Percentiles rank a stretch among this genome's conserved stretches.
Evolutionary conservation across 208 protist species (phyloP).

Genomic region (Herpetomonas tarakana): DNA sequence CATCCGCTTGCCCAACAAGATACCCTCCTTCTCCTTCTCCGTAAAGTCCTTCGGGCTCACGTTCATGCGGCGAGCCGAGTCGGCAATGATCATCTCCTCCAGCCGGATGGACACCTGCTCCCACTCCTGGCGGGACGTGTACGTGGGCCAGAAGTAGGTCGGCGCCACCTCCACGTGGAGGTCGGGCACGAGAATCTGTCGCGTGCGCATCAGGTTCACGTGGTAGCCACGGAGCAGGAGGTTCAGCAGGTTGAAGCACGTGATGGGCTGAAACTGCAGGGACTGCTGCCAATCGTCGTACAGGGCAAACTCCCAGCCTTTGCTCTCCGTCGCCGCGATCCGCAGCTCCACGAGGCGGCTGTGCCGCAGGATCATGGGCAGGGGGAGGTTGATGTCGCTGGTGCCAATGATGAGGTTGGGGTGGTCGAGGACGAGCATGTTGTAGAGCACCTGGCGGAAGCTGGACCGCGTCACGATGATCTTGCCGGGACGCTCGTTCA

Average conservation of each 20-base stretch:
- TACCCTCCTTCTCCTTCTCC: constrained; percentile 99
- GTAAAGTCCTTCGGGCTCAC: constrained; percentile 99
- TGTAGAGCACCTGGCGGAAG: constrained; percentile 92
- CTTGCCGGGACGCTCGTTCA: constrained; percentile 99
- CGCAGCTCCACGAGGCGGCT: constrained; percentile 99
- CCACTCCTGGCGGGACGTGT: constrained; percentile 98
- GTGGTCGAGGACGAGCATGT: constrained; percentile 98
- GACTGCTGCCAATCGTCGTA: constrained; percentile 99
- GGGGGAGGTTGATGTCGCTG: constrained; percentile 98
- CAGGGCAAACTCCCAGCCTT: constrained; percentile 99
- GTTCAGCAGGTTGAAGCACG: constrained; percentile 99
- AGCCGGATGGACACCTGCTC: constrained; percentile 97
- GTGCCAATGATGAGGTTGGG: constrained; percentile 99
- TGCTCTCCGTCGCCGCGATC: constrained; percentile 98
- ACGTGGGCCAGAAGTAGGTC: constrained; percentile 99
- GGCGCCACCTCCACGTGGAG: constrained; percentile 94
- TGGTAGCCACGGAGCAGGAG: constrained; percentile 99
- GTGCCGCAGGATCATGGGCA: constrained; percentile 98
- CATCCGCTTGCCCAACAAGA: constrained; percentile 99
- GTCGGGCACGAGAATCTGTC: constrained; percentile 97
- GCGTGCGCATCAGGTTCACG: constrained; percentile 96
- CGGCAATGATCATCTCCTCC: constrained; percentile 99
- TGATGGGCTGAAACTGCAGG: constrained; percentile 96
- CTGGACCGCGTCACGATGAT: constrained; percentile 99
- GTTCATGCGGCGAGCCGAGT: constrained; percentile 99